A percentile compares a stretch with the other conserved stretches of the same genome.
Evolutionary conservation across 2,329 filamentous ascomycete genomes (phyloP).

Genomic region (Fusarium lyarnte): DNA sequence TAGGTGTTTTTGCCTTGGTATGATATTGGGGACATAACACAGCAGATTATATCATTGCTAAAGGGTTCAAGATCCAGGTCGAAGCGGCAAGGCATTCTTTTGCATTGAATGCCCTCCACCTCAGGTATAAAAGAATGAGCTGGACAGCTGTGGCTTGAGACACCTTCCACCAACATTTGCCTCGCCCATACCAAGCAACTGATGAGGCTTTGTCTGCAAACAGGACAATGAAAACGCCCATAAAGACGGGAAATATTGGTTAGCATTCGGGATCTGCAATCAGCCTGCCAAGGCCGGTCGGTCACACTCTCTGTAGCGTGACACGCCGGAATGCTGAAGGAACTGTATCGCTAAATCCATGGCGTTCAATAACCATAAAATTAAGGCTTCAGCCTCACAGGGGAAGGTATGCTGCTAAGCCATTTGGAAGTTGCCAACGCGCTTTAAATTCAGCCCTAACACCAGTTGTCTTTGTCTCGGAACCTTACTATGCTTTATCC

Average conservation of each 20-base stretch:
- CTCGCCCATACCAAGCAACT: neutral
- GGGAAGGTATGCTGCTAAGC: neutral
- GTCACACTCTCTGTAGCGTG: neutral
- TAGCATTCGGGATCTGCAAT: neutral
- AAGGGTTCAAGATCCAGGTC: rapidly evolving
- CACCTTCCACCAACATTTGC: neutral
- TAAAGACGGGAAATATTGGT: rapidly evolving
- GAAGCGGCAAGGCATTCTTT: neutral
- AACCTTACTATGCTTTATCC: neutral
- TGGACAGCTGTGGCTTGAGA: neutral
- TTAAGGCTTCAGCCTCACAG: neutral
- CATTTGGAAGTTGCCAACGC: neutral
- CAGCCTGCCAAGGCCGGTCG: neutral
- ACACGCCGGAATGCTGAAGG: neutral
- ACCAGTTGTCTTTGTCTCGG: neutral
- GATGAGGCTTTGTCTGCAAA: neutral
- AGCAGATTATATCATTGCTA: rapidly evolving
- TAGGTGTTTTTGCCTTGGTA: rapidly evolving
- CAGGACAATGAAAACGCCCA: neutral
- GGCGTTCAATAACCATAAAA: slow-evolving; percentile 18
- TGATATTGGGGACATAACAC: neutral
- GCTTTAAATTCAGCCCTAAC: neutral
- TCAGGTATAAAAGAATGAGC: rapidly evolving
- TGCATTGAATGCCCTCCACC: neutral
- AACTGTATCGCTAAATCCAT: neutral